A percentile compares a stretch with the other conserved stretches of the same genome.
These are phyloP conservation scores for Suillus sp. DNA, from an alignment of 768 basidiomycete genomes.

Conservation along the genomic window DNA sequence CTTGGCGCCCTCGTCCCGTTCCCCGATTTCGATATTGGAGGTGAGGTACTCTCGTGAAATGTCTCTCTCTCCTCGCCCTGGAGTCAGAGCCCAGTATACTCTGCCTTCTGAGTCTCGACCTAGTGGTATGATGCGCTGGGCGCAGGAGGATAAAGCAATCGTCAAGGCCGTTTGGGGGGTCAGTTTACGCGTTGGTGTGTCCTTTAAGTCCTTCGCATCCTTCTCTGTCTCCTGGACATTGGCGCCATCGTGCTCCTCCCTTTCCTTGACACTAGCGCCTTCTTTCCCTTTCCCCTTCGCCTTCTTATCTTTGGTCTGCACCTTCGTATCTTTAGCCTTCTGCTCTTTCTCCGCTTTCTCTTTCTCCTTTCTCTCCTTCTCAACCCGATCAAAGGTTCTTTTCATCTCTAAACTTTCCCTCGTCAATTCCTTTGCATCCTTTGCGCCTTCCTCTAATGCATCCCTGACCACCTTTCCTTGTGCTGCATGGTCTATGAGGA, in stretches of 20 bases:
- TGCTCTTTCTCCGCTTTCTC: conserved; percentile 50
- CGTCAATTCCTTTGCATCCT: conserved; percentile 54
- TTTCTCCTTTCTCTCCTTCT: conserved; percentile 48
- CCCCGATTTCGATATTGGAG: conserved; percentile 11
- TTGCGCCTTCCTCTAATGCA: conserved; percentile 60
- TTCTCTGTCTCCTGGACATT: conserved; percentile 36
- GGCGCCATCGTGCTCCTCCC: conserved; percentile 41
- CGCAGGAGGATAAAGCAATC: conserved; percentile 45
- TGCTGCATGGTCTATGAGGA: conserved; percentile 56
- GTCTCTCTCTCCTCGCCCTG: conserved; percentile 60
- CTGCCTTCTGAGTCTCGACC: conserved; percentile 72
- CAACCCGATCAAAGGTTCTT: conserved; percentile 29
- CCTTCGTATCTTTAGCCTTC: conserved; percentile 28
- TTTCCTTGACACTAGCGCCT: conserved; percentile 34
- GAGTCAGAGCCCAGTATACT: conserved; percentile 66
- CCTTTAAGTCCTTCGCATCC: conserved; percentile 15
- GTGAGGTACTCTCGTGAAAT: conserved; percentile 37
- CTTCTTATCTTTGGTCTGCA: conserved; percentile 23
- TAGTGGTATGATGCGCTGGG: conserved; percentile 59
- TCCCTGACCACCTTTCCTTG: conserved; percentile 51
- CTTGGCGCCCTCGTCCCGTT: conserved; percentile 17
- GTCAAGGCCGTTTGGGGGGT: conserved; percentile 48
- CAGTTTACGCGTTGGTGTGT: conserved; percentile 44
- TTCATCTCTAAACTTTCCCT: conserved; percentile 42
- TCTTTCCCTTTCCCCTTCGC: conserved; percentile 66